Base-by-base conservation (phyloP, 129 eudicot species). In the Gnaphalium uliginosum region DNA sequence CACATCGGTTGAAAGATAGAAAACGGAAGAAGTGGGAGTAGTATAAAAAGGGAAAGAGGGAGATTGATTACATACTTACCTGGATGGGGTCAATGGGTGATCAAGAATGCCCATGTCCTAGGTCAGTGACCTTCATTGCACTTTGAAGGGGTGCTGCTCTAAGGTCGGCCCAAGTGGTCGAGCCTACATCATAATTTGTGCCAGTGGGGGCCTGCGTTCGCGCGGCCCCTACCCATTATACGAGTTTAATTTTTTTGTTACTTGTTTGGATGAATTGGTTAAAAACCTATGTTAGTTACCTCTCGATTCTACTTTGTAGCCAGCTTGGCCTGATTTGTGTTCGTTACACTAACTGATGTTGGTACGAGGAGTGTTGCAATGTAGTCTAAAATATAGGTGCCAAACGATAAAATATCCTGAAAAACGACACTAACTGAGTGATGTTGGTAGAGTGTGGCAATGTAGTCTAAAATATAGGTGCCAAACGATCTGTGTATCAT, bases 161-260 rank as follows among this genome's bases (percentile, higher is more conserved):
- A 79, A 79, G 83, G 78, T 79, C 83, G 76, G 59, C 65, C 78
- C 83, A 79, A 79, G 83, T 64, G 83, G 76, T 71, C 71, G 86
- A 83, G 81, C 77, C 81, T 78, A 83, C 81, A 67, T 84, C 85
- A 81, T 84, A 85, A 81, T 85, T 85, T 85, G 85, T 85, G 78
- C 8, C 18, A 85, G 86, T 4, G 80, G 83, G 83, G 81, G 86
- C 83, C 57, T 85, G 86, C 86, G 88, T 85, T 74, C 88, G 88
- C 83, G 88, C 88, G 63, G 88, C 88, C 78, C 83, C 78, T 71
- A 14, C 58, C 21, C 4, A 66, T 19, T 66, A 23, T 2, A 1
- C 2, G 0, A 59, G 18, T 59, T 2, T 0, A 23, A 22, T 10
- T 1, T 59, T 7, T 22, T 23, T 58, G 0, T 7, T 1, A n/a